These are phyloP conservation scores for Schwanniomyces vanrijiae DNA, from an alignment of 805 yeast genomes.

Conservation along the genomic window DNA sequence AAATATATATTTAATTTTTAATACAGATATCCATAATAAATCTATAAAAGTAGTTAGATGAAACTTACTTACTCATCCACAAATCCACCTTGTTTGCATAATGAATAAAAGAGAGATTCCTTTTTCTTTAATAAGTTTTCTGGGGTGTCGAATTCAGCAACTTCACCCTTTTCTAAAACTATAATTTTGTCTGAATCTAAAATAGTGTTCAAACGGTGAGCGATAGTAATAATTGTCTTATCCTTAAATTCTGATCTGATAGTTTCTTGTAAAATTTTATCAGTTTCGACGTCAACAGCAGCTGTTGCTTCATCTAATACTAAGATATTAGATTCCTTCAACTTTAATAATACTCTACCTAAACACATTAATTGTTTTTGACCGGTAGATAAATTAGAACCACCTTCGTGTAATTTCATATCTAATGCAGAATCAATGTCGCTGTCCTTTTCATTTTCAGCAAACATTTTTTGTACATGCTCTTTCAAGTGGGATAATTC, in stretches of 20 bases:
- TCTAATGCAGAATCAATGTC: constrained; percentile 29
- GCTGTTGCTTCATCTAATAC: constrained; percentile 88
- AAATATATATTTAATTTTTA: constrained; percentile 1
- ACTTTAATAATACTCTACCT: constrained; percentile 71
- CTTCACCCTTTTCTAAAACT: constrained; percentile 72
- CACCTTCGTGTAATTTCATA: constrained; percentile 43
- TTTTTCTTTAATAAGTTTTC: constrained; percentile 60
- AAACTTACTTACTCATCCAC: constrained; percentile 20
- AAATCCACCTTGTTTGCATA: constrained; percentile 82
- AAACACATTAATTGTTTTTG: constrained; percentile 66
- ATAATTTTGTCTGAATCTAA: constrained; percentile 78
- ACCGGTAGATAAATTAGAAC: constrained; percentile 51
- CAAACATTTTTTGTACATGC: constrained; percentile 39
- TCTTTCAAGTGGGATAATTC: constrained; percentile 43
- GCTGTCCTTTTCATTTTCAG: constrained; percentile 22
- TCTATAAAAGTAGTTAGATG: neutral
- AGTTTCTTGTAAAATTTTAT: constrained; percentile 72
- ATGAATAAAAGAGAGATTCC: constrained; percentile 71
- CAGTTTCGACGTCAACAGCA: constrained; percentile 86
- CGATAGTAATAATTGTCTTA: constrained; percentile 79
- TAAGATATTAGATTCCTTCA: constrained; percentile 56
- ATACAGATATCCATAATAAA: neutral
- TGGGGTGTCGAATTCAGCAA: constrained; percentile 78
- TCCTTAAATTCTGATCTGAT: constrained; percentile 73
- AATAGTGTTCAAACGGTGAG: constrained; percentile 80